Base-by-base conservation (phyloP, 148 eudicot genomes). In the Rhododendron williamsianum region DNA sequence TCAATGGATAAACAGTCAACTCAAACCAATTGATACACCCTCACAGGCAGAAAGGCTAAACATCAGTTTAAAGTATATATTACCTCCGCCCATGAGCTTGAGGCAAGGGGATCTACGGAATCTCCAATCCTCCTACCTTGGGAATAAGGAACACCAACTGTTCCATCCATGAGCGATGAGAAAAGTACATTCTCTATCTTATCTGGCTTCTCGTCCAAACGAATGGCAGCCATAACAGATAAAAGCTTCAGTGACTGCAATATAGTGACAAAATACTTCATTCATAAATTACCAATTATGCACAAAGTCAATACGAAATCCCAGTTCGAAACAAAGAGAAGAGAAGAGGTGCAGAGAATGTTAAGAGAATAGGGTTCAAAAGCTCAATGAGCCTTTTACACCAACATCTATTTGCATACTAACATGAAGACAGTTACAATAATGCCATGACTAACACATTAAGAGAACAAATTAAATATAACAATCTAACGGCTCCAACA, bases 221-320 rank as follows among this genome's bases (percentile, higher is more conserved):
- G 91, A 69, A 89, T 83, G 43, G 86, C 93, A 84, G 92, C 92
- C 90, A 91, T 74, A 43, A 87, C 88, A 41, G 93, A 87, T 45
- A 91, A 81, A 77, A 91, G 76, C 86, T 87, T 90, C 84, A 91
- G 79, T 73, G 90, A 86, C 93, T 91, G 91, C 69, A 79, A 79
- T 33, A 82, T 12, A 67, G 30, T 45, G n/a, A 79, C 3, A 83
- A 60, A 30, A 73, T 2, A 83, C n/a, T 0, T 25, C 51, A 86
- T 27, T 36, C n/a, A 46, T 38, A 63, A 76, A 60, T 21, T 19
- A 76, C 5, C 13, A 76, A 27, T 35, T 43, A 77, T 48, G 58
- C 58, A 23, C 67, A 27, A 36, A 43, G 60, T 16, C 23, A n/a
- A 67, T 88, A 30, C 5, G 9, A 49, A 41, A 15, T 30, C 46